Evolutionary conservation across 2,329 filamentous ascomycete genomes (phyloP).

Genomic region (Scedosporium boydii): DNA sequence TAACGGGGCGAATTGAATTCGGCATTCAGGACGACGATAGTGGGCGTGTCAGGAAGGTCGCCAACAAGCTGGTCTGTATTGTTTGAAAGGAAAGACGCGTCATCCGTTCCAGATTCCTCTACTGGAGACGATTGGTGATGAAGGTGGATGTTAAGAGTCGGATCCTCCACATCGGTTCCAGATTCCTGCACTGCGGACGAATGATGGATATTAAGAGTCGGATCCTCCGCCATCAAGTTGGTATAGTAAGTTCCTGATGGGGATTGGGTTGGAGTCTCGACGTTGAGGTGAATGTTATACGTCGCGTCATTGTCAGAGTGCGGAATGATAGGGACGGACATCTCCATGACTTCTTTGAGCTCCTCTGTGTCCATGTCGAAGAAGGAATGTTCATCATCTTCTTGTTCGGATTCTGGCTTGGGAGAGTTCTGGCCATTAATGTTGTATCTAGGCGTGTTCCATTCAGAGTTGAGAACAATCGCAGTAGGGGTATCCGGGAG

Average conservation of each 20-base stretch:
- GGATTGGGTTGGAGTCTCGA: not conserved
- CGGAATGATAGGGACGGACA: not conserved
- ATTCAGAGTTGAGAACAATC: not conserved
- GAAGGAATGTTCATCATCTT: not conserved
- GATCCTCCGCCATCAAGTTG: not conserved
- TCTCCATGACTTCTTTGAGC: not conserved
- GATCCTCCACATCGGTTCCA: not conserved
- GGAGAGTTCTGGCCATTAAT: too few relatives aligned
- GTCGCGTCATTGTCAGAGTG: not conserved
- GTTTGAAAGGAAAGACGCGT: not conserved
- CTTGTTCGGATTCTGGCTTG: too few relatives aligned
- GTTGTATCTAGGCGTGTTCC: not conserved
- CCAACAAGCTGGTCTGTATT: not conserved
- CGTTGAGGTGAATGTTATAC: not conserved
- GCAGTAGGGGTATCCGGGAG: not conserved
- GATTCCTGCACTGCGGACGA: not conserved
- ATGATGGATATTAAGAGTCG: not conserved
- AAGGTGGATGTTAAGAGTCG: not conserved
- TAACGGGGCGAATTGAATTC: not conserved
- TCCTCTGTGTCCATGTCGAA: not conserved
- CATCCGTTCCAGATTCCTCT: not conserved
- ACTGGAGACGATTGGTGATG: not conserved
- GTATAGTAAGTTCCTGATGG: not conserved
- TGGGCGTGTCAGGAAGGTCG: not conserved
- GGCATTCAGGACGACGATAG: not conserved